These are phyloP conservation scores for Exophiala alcalophila DNA, from an alignment of 2,329 filamentous ascomycete genomes.

Conservation along the genomic window DNA sequence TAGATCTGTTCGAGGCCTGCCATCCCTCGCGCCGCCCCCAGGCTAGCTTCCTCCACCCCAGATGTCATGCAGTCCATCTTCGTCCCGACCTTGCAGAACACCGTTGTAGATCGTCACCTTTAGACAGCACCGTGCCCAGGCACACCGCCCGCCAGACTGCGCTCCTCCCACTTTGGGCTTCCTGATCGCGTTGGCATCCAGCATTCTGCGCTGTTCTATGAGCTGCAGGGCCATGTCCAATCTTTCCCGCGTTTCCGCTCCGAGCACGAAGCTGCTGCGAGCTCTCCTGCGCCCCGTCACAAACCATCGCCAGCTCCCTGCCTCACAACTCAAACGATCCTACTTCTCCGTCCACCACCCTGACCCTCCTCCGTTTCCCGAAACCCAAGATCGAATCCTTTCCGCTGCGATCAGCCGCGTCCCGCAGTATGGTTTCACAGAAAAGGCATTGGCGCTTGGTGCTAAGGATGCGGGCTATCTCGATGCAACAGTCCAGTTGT, in stretches of 20 bases:
- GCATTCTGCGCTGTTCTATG: no score
- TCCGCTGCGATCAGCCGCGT: conserved; percentile 76
- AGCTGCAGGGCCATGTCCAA: no score
- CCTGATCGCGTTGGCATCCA: no score
- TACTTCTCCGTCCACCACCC: conserved; percentile 77
- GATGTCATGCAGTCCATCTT: conserved; percentile 1
- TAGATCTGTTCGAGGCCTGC: no score
- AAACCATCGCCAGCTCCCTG: no score
- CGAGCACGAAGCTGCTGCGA: no score
- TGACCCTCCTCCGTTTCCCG: conserved; percentile 60
- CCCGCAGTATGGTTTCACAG: conserved; percentile 77
- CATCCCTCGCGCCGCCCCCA: no score
- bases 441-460: conserved; percentile 68
- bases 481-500: conserved; percentile 78
- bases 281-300: no score
- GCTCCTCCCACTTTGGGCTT: no score
- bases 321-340: conserved; percentile 20
- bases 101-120: conserved; percentile 1
- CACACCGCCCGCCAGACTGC: no score
- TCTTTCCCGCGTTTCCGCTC: no score
- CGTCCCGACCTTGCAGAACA: conserved; percentile 3
- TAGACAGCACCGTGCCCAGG: no score
- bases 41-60: neutral
- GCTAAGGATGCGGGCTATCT: conserved; percentile 81
- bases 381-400: conserved; percentile 72